These are phyloP conservation scores for Picea sitchensis DNA, from an alignment of 75 land plant genomes.

Conservation along the genomic window DNA sequence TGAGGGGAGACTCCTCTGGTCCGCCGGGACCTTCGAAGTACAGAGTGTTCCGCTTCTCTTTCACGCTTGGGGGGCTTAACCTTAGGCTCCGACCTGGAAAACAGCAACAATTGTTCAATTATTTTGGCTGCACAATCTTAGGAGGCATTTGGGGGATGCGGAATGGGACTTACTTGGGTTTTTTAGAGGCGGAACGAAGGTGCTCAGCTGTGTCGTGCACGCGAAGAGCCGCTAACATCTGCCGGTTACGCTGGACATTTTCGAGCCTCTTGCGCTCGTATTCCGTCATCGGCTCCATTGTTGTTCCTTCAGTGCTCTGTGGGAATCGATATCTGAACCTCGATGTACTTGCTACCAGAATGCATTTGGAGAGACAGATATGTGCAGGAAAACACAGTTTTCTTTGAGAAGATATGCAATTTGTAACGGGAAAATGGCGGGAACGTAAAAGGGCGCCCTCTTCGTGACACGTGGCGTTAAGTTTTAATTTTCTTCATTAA, in stretches of 20 bases:
- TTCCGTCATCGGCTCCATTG: slow-evolving; percentile 22
- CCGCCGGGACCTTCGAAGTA: slow-evolving; percentile 55
- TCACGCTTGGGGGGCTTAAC: slow-evolving; percentile 29
- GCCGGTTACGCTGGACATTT: slow-evolving; percentile 46
- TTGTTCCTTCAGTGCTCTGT: background rate
- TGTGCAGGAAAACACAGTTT: no score
- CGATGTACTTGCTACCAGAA: no score
- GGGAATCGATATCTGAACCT: no score
- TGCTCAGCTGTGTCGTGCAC: slow-evolving; percentile 27
- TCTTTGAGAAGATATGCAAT: no score
- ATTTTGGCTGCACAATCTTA: background rate
- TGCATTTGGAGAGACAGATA: no score
- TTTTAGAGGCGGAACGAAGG: slow-evolving; percentile 35
- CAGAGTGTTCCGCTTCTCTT: slow-evolving; percentile 29
- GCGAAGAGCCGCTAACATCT: slow-evolving; percentile 54
- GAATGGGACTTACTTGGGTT: slow-evolving; percentile 22
- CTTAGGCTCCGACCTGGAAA: slow-evolving; percentile 29
- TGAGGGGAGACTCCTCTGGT: slow-evolving; percentile 52
- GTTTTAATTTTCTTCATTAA: no score
- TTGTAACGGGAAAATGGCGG: no score
- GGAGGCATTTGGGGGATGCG: background rate
- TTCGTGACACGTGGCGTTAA: no score
- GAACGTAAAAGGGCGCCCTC: no score
- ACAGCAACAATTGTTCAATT: background rate
- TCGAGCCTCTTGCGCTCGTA: slow-evolving; percentile 58